Evolutionary conservation across 495 filamentous ascomycete species (phyloP), one percentile per base, ranked within the genome.

Genomic region (Paragyromitra xinjiangensis): DNA sequence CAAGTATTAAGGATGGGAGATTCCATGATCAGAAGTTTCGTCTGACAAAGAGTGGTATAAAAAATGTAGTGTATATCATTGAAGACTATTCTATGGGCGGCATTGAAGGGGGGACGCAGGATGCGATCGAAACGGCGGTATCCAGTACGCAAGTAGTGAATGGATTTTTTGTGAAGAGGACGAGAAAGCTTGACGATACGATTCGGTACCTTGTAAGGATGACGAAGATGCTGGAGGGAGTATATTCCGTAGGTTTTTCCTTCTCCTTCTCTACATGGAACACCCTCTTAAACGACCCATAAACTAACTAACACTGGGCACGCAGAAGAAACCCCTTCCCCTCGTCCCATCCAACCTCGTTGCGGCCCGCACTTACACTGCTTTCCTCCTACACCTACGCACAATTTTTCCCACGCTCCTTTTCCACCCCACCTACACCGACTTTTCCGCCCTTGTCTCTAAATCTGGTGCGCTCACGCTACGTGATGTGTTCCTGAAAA

Each of bases 1-100:
- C 87, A 34, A 93, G 91, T 58, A 92, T 95, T 82, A 94, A 91
- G 82, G 93, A 95, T 65, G 92, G 92, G 0, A 89, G 93, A 0
- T 95, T 94, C 79, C 91, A 91, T 77, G 93, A 96, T 79, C 93
- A 96, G 77, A 95, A 96, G 78, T 95, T 94, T 77, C 90, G 93
- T 1, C 87, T 95, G 2, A 86, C 87, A 48, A 89, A 89, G 66
- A 91, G 89, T 0, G 92, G 92, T 1, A 85, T 94, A 39, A 89
- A 88, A 69, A 92, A 94, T 68, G 90, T 95, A 37, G 86, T 92
- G 58, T 96, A 95, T 78, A 84, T 96, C n/a, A 87, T 95, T 64
- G 93, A 96, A 80, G 91, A 95, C 72, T 90, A 88, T 77, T 48
- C 66, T 0, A 64, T 71, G 8, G 26, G 55, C 19, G 48, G 26